Conservation (phyloP, 345 rosid genomes). For the Salix udensis region DNA sequence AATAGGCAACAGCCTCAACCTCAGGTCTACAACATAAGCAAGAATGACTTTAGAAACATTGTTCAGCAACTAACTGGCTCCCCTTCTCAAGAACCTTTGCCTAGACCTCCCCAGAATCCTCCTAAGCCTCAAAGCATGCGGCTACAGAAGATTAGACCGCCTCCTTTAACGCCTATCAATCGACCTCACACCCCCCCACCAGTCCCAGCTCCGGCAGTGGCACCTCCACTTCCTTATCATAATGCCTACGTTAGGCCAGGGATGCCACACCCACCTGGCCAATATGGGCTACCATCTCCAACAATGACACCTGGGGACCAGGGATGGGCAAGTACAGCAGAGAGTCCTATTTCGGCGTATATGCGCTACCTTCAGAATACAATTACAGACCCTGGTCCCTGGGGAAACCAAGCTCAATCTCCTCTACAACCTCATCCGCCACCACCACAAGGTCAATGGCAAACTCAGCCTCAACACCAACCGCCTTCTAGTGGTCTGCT, state of each 20-base stretch:
- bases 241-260: constrained; percentile 16
- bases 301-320: constrained; percentile 43
- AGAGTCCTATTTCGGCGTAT: constrained; percentile 75
- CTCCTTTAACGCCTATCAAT: constrained; percentile 65
- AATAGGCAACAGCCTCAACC: constrained; percentile 77
- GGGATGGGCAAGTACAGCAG: constrained; percentile 53
- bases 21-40: constrained; percentile 90
- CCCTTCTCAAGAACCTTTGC: constrained; percentile 51
- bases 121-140: constrained; percentile 73
- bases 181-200: constrained; percentile 48
- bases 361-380: constrained; percentile 80
- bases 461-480: constrained; percentile 33
- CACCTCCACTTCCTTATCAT: constrained; percentile 20
- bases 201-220: constrained; percentile 23
- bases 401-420: constrained; percentile 45
- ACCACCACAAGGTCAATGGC: constrained; percentile 28
- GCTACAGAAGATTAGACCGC: constrained; percentile 81
- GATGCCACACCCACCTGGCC: constrained; percentile 14
- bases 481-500: constrained; percentile 51
- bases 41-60: constrained; percentile 76
- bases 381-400: constrained; percentile 42
- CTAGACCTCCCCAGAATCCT: constrained; percentile 69
- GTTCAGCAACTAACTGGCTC: constrained; percentile 95
- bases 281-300: constrained; percentile 41
- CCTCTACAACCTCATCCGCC: constrained; percentile 1